Evolutionary conservation across 73 alveolate genomes (phyloP).

Genomic region (Effrenium voratum): DNA sequence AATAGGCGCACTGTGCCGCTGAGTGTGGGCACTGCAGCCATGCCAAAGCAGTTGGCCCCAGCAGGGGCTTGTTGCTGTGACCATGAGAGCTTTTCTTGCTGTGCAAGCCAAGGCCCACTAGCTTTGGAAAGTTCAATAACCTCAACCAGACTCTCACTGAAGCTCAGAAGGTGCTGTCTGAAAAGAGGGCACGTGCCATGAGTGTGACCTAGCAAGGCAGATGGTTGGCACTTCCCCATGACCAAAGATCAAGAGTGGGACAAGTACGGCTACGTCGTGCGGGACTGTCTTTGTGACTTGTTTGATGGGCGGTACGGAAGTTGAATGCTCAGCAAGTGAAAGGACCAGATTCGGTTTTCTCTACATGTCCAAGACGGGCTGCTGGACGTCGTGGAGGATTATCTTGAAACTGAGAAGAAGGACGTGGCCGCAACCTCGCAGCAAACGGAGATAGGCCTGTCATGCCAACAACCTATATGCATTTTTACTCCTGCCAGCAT

Average conservation of each 20-base stretch:
- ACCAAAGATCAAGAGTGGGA: conserved; percentile 84
- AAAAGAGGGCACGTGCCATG: not conserved
- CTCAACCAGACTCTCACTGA: conserved; percentile 68
- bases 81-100: no score
- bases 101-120: conserved; percentile 68
- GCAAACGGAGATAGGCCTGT: not conserved
- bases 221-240: conserved; percentile 78
- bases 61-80: no score
- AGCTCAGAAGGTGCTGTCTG: conserved; percentile 56
- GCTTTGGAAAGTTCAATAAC: conserved; percentile 60
- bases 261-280: conserved; percentile 76
- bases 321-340: no score
- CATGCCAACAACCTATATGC: no score
- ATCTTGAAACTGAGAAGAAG: conserved; percentile 63
- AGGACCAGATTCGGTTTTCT: conserved; percentile 76
- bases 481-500: no score
- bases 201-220: conserved; percentile 14
- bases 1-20: no score
- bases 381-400: conserved; percentile 79
- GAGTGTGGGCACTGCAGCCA: no score
- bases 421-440: not conserved
- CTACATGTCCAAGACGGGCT: conserved; percentile 82
- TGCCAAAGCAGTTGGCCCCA: no score
- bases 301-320: not conserved
- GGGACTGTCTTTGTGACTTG: conserved; percentile 13